Evolutionary conservation across 2,329 filamentous ascomycete genomes (phyloP), one percentile per base, ranked within the genome.

Genomic region (Colletotrichum costaricense): DNA sequence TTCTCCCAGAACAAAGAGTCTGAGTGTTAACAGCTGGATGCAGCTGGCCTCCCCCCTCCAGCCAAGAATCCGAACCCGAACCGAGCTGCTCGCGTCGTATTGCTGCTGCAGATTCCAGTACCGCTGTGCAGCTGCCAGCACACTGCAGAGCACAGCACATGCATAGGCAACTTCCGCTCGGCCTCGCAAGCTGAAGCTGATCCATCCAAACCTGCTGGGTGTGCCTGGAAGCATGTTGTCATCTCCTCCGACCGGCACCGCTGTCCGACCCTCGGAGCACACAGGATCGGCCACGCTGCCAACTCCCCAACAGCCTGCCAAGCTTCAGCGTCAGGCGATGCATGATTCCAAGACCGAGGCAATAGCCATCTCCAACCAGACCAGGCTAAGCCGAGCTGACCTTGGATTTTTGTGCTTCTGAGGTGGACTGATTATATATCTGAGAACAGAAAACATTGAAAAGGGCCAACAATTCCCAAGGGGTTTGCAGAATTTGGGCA

Each of bases 291-390:
- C 33, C 54, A 63, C 70, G 55, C 52, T 62, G 30, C 49, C 28
- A 49, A 30, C 54, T 30, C 26, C 57, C 49, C 64, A 58, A 38
- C 57, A 38, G 42, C 63, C 38, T 38, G 64, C 69, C 60, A 65
- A 73, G 71, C 46, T 70, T 46, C 59, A 59, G 59, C 59, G 66
- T 73, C 70, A 69, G 66, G 38, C 66, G 66, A 69, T 73, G 58
- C 59, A 55, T 60, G 58, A 62, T 26, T 55, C 60, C 54, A 65
- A 62, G 42, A 30, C 56, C 49, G 60, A 71, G 49, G 55, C 66
- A 73, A 68, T 33, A 33, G 33, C 4, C 26, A 57, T 33, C 33
- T 42, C 9, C 24, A 30, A 54, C 60, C n/a, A 59, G 56, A 62
- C 46, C 38, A 56, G 49, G 55, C 66, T 58, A 52, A 57, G 67